These are phyloP conservation scores for Raphanus hybrid DNA, from an alignment of 441 rosid genomes.

Conservation along the genomic window DNA sequence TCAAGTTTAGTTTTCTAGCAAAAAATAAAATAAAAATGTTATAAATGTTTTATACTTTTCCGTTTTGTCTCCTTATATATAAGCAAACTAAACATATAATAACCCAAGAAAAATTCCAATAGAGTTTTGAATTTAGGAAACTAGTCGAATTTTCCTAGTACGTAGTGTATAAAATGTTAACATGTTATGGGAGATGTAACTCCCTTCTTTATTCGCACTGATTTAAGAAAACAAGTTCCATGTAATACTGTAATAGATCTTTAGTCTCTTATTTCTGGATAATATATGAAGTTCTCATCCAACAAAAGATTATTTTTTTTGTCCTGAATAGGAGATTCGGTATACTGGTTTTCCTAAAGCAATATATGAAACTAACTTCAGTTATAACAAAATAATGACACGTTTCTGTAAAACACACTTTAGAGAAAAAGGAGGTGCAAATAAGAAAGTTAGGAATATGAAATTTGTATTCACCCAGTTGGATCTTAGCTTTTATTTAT, in stretches of 20 bases:
- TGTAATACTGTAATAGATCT: not conserved
- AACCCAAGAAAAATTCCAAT: not conserved
- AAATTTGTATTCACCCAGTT: conserved; percentile 32
- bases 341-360: conserved; percentile 3
- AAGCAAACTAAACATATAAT: not conserved
- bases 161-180: not conserved
- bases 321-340: not conserved
- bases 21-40: not conserved
- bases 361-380: conserved; percentile 7
- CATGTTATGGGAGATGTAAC: conserved; percentile 4
- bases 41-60: not conserved
- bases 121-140: not conserved
- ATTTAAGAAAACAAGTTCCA: not conserved
- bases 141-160: not conserved
- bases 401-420: conserved; percentile 22
- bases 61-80: not conserved
- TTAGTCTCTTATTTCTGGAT: not conserved
- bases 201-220: not conserved
- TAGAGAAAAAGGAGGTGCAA: conserved; percentile 14
- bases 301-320: not conserved
- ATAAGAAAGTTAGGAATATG: conserved; percentile 34
- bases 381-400: conserved; percentile 20
- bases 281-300: conserved; percentile 9
- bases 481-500: conserved; percentile 29
- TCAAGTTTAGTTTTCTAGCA: not conserved